Conservation (phyloP, 768 basidiomycete species). For the Lentinula lateritia region DNA sequence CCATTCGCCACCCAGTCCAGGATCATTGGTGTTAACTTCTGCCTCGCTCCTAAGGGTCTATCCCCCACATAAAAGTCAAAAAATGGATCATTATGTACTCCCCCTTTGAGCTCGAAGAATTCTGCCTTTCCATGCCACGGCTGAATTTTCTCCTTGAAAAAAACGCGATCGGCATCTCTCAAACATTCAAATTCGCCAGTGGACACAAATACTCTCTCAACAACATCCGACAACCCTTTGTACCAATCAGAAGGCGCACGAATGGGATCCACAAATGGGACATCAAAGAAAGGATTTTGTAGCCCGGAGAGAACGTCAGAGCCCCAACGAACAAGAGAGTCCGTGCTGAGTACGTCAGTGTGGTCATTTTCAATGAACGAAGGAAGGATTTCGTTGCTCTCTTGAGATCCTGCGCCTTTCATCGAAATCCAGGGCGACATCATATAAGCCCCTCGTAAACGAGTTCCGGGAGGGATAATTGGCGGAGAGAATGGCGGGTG, state of each 20-base stretch:
- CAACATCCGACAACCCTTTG: slow-evolving; percentile 21
- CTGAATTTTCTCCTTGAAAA: slow-evolving; percentile 18
- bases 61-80: slow-evolving; percentile 16
- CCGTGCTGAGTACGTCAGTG: slow-evolving; percentile 18
- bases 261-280: slow-evolving; percentile 24
- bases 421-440: slow-evolving; percentile 27
- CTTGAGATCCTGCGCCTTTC: slow-evolving; percentile 10
- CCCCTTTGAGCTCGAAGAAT: slow-evolving; percentile 24
- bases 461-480: slow-evolving; percentile 14
- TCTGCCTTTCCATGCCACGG: slow-evolving; percentile 13
- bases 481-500: slow-evolving; percentile 12
- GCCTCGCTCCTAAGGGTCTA: not conserved
- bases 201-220: slow-evolving; percentile 29
- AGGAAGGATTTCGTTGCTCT: not conserved
- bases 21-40: not conserved
- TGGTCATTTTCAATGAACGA: slow-evolving; percentile 20
- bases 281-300: slow-evolving; percentile 15
- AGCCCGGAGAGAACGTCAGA: slow-evolving; percentile 19
- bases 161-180: slow-evolving; percentile 23
- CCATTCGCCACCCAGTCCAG: not conserved
- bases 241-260: slow-evolving; percentile 30
- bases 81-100: slow-evolving; percentile 31
- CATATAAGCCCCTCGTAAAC: slow-evolving; percentile 26
- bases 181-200: slow-evolving; percentile 29
- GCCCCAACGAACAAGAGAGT: slow-evolving; percentile 12